Percentiles rank a stretch among this genome's conserved stretches.
Evolutionary conservation across 352 stramenopile genomes (phyloP).

Genomic region (Phytophthora sp.): DNA sequence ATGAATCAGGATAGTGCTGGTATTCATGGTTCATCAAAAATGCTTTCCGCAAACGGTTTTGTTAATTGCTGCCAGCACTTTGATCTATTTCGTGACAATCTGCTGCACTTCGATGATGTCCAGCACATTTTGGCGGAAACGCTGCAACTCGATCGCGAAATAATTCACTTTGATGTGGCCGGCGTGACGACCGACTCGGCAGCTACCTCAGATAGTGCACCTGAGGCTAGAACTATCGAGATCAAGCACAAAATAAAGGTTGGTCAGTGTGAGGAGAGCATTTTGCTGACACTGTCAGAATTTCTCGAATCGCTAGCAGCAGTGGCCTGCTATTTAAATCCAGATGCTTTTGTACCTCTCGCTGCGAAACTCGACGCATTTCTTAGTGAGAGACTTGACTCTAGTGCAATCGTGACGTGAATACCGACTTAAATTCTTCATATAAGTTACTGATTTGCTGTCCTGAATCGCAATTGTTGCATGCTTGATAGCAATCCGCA

Average conservation of each 20-base stretch:
- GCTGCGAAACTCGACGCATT: conserved; percentile 65
- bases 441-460: not conserved
- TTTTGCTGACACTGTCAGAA: conserved; percentile 65
- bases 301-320: conserved; percentile 65
- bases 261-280: conserved; percentile 15
- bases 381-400: conserved; percentile 45
- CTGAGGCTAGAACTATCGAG: not conserved
- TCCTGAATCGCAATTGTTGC: not conserved
- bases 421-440: too few relatives aligned
- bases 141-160: conserved; percentile 65
- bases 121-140: conserved; percentile 67
- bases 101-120: conserved; percentile 66
- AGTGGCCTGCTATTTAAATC: conserved; percentile 64
- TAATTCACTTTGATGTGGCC: conserved; percentile 43
- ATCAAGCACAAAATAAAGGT: conserved; percentile 7
- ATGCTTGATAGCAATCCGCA: too few relatives aligned
- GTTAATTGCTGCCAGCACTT: conserved; percentile 55
- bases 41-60: conserved; percentile 60
- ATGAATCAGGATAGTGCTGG: conserved; percentile 7
- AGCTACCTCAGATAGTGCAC: not conserved
- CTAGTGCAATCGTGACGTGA: conserved; percentile 11
- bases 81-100: conserved; percentile 61
- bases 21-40: conserved; percentile 17
- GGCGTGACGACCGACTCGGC: not conserved
- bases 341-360: conserved; percentile 65